Percentiles rank a stretch among this genome's conserved stretches.
These are phyloP conservation scores for Copromyces sp. DNA, from an alignment of 495 filamentous ascomycete species.

Conservation along the genomic window DNA sequence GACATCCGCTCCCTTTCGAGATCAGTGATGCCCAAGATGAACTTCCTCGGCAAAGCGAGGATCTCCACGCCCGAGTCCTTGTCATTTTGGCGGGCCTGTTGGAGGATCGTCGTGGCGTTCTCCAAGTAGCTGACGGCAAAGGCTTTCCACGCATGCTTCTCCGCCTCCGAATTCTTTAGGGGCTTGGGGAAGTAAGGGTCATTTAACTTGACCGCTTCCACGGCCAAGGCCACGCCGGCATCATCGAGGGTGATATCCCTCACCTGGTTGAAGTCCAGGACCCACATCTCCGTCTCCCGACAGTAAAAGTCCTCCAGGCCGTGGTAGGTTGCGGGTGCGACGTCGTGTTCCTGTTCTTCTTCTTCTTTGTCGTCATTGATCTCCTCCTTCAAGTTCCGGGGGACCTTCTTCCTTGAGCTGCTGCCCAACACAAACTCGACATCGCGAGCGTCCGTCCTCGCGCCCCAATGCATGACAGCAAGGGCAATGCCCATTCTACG, in stretches of 20 bases:
- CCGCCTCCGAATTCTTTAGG: background rate
- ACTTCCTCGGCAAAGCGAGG: background rate
- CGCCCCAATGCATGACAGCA: conserved; percentile 11
- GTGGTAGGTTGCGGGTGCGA: background rate
- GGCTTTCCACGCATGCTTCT: background rate
- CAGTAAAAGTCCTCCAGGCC: conserved; percentile 6
- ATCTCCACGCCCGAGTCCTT: background rate
- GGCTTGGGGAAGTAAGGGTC: conserved; percentile 18
- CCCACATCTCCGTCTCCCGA: conserved; percentile 11
- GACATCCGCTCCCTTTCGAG: background rate
- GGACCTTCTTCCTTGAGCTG: background rate
- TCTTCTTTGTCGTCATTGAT: background rate
- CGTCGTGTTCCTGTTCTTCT: background rate
- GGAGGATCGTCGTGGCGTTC: background rate
- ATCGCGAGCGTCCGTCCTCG: conserved; percentile 8
- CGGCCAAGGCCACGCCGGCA: conserved; percentile 12
- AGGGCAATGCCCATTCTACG: conserved; percentile 3
- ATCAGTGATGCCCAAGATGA: background rate
- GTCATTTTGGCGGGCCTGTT: background rate
- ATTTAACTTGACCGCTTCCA: conserved; percentile 13
- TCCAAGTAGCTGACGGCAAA: background rate
- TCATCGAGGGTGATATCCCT: conserved; percentile 14
- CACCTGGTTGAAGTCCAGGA: conserved; percentile 23
- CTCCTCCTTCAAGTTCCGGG: background rate
- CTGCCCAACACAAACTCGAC: conserved; percentile 15